Conservation (phyloP, 441 rosid genomes). For the Erodium moschatum region DNA sequence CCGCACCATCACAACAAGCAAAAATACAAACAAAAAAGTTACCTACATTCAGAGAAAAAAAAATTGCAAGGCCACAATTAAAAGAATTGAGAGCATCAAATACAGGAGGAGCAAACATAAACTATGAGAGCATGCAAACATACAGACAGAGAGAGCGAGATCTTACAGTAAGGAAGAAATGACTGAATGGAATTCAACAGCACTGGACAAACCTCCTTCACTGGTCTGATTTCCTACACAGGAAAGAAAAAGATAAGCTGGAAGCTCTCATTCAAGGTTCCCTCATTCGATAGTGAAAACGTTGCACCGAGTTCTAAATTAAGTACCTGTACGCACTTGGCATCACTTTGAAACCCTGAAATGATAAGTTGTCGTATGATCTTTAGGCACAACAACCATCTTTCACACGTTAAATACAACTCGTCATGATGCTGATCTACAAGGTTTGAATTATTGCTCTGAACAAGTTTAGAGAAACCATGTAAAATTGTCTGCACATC, state of each 20-base stretch:
- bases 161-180: constrained; percentile 85
- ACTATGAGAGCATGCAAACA: not conserved
- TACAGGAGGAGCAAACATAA: not conserved
- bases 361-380: constrained; percentile 70
- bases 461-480: constrained; percentile 58
- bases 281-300: constrained; percentile 9
- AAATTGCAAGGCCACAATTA: not conserved
- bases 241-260: constrained; percentile 13
- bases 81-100: not conserved
- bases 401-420: constrained; percentile 73
- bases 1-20: not conserved
- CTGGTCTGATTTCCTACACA: constrained; percentile 68
- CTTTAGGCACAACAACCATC: constrained; percentile 91
- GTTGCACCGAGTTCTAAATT: constrained; percentile 13
- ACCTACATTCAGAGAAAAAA: not conserved
- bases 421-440: constrained; percentile 63
- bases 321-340: constrained; percentile 67
- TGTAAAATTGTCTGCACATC: constrained; percentile 79
- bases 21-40: not conserved
- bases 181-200: constrained; percentile 75
- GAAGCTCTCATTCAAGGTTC: not conserved
- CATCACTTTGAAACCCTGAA: constrained; percentile 88
- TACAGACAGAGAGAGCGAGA: constrained; percentile 3
- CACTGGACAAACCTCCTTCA: constrained; percentile 82
- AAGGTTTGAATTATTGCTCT: constrained; percentile 43